These are phyloP conservation scores for Euphorbia lathyris DNA, from an alignment of 345 rosid species.

Conservation along the genomic window DNA sequence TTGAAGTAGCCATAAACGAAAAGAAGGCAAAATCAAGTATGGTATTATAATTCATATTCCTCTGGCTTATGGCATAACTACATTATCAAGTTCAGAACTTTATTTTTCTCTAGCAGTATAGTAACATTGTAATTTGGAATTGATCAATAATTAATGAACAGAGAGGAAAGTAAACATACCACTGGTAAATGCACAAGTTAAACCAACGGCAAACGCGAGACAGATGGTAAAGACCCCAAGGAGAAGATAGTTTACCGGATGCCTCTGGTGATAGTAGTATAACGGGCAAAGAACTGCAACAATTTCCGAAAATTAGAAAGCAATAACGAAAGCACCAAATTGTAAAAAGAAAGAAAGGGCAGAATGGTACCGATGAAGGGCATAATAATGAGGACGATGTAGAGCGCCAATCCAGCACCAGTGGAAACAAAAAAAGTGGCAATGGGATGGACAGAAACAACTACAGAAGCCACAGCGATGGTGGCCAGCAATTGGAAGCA, in stretches of 20 bases:
- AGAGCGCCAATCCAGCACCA: slow-evolving; percentile 64
- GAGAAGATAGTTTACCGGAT: slow-evolving; percentile 78
- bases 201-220: slow-evolving; percentile 72
- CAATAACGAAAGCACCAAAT: neutral
- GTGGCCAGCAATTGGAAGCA: slow-evolving; percentile 69
- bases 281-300: slow-evolving; percentile 74
- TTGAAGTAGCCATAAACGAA: neutral
- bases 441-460: slow-evolving; percentile 60
- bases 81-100: neutral
- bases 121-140: neutral
- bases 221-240: slow-evolving; percentile 72
- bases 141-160: neutral
- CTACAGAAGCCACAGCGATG: slow-evolving; percentile 69
- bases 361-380: slow-evolving; percentile 63
- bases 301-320: neutral
- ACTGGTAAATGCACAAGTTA: slow-evolving; percentile 84
- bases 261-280: slow-evolving; percentile 80
- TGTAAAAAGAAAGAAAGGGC: neutral
- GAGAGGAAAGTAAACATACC: slow-evolving; percentile 30
- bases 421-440: slow-evolving; percentile 64
- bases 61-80: neutral
- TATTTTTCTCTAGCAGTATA: too few species aligned
- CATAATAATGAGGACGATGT: slow-evolving; percentile 61
- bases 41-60: too few species aligned
- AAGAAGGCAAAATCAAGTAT: too few species aligned